Conservation (phyloP, 306 rosid species). For the Cucumis melo region DNA sequence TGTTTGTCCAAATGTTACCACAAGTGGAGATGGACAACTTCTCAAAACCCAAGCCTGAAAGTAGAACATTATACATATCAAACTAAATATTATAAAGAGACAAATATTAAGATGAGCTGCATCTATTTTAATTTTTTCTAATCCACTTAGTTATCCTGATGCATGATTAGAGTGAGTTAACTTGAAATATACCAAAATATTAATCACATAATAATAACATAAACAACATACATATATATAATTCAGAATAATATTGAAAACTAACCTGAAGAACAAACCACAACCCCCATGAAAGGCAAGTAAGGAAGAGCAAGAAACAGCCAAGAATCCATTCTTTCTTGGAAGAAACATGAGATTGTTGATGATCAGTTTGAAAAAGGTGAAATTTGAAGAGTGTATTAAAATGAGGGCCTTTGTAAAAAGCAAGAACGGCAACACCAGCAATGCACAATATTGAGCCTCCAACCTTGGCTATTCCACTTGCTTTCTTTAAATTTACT, state of each 20-base stretch:
- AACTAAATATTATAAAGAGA: too few species aligned
- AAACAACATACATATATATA: too few species aligned
- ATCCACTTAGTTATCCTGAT: too few species aligned
- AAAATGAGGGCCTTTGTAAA: constrained; percentile 40
- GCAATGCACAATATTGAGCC: constrained; percentile 20
- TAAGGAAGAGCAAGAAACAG: constrained; percentile 22
- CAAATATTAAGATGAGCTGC: too few species aligned
- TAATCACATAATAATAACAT: too few species aligned
- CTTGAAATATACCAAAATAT: too few species aligned
- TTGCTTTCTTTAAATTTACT: constrained; percentile 21
- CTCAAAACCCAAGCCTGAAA: constrained; percentile 40
- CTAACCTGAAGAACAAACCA: constrained; percentile 45
- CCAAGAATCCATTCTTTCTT: constrained; percentile 38
- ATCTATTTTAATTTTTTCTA: too few species aligned
- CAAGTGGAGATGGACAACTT: constrained; percentile 61
- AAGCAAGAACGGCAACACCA: constrained; percentile 36
- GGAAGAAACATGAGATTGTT: constrained; percentile 19
- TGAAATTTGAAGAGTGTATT: constrained; percentile 12
- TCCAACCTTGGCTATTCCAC: constrained; percentile 42
- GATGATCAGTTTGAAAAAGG: constrained; percentile 8
- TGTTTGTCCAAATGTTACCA: constrained; percentile 60
- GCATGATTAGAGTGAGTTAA: too few species aligned
- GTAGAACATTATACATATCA: too few species aligned
- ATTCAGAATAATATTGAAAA: too few species aligned
- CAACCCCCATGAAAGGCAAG: constrained; percentile 32